Evolutionary conservation across 2,329 filamentous ascomycete genomes (phyloP).

Genomic region (Nothophoma quercina): DNA sequence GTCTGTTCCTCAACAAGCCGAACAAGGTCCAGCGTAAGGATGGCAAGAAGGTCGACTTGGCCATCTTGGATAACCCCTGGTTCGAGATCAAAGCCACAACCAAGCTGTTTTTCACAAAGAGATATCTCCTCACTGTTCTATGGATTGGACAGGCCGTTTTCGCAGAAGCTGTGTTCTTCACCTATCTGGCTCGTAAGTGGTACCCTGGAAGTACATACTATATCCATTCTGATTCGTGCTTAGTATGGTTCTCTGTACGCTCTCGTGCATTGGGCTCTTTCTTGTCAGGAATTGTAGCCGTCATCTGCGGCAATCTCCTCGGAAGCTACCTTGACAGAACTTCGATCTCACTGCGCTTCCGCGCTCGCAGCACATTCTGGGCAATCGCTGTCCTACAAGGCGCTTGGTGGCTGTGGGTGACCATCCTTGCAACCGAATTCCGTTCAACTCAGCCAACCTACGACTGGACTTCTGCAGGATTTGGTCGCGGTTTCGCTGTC

Average conservation of each 20-base stretch:
- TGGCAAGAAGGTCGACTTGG: slow-evolving; percentile 67
- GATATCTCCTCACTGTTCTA: slow-evolving; percentile 70
- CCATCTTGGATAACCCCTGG: slow-evolving; percentile 64
- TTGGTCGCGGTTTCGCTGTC: slow-evolving; percentile 71
- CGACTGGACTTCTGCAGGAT: slow-evolving; percentile 71
- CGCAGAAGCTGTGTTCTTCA: slow-evolving; percentile 75
- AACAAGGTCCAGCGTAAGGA: slow-evolving; percentile 70
- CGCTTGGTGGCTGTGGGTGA: slow-evolving; percentile 76
- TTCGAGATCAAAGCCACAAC: slow-evolving; percentile 67
- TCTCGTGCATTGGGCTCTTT: slow-evolving; percentile 75
- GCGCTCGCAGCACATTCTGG: slow-evolving; percentile 64
- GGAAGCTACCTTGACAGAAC: slow-evolving; percentile 71
- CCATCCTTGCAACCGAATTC: slow-evolving; percentile 69
- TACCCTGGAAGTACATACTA: not conserved
- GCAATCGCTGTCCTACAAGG: slow-evolving; percentile 66
- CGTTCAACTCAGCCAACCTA: slow-evolving; percentile 64
- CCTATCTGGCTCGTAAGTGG: slow-evolving; percentile 62
- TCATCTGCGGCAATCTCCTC: slow-evolving; percentile 70
- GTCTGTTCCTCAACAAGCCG: slow-evolving; percentile 68
- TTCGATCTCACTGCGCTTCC: slow-evolving; percentile 60
- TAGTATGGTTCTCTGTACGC: slow-evolving; percentile 73
- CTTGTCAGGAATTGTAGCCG: slow-evolving; percentile 71
- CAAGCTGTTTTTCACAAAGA: slow-evolving; percentile 65
- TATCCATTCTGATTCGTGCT: not conserved
- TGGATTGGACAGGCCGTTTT: slow-evolving; percentile 77